Base-by-base conservation (phyloP, 2,329 filamentous ascomycete species). In the Colletotrichum gloeosporioides region DNA sequence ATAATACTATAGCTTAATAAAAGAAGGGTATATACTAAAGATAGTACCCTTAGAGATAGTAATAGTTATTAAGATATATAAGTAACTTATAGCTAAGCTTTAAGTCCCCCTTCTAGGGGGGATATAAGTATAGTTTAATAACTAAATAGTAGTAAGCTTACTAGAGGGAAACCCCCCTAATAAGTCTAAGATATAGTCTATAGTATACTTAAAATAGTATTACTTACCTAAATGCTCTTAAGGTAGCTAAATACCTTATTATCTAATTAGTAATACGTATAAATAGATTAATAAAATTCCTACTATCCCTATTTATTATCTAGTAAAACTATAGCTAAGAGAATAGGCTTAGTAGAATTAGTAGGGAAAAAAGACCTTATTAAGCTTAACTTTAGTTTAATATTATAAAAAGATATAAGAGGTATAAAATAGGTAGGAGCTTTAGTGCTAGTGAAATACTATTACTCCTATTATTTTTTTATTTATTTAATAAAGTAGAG, bases 331-430 rank as follows among this genome's bases (percentile, higher is more conserved):
- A 29, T 12, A 61, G 2, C 27, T 55, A 55, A 55, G 0, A 0
- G 49, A 55, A 61, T n/a, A 29, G 63, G 71, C 69, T 79, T 78
- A 74, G 72, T 61, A 78, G 53, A 79, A 75, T 80, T 77, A 81
- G 79, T 78, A 77, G 77, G 81, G 80, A 82, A 82, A 85, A 82
- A 84, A 85, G 82, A 84, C 83, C 82, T 81, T 84, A 80, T 83
- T 83, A 82, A 85, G 81, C 81, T 84, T 85, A 82, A 85, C 83
- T 85, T 80, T 85, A 85, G 82, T 85, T 85, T 85, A 80, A 85
- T 81, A 85, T 85, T 86, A 81, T 85, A 80, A 86, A 85, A 85
- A 85, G 32, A 85, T 82, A 85, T 85, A 85, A 78, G 77, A 81
- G 82, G 82, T 85, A 81, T 86, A 86, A 80, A 84, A 86, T 34